Conservation (phyloP, 169 alveolate species). For the Pseudocohnilembus persalinus region DNA sequence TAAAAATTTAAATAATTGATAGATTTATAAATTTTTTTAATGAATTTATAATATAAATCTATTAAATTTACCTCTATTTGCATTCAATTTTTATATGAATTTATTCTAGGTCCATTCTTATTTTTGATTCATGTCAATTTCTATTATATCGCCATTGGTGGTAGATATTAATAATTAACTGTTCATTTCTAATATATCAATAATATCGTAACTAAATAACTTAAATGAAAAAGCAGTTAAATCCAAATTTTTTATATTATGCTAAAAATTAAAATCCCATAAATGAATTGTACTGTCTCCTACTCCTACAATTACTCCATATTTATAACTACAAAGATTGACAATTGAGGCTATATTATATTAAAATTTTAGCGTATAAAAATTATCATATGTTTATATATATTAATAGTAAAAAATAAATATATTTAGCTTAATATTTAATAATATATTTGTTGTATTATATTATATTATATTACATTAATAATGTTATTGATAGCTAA, state of each 20-base stretch:
- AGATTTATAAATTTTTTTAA: too few species aligned
- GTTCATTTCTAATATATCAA: conserved; percentile 51
- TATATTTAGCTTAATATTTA: too few species aligned
- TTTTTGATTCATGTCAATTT: conserved; percentile 47
- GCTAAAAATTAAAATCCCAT: conserved; percentile 61
- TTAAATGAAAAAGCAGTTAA: conserved; percentile 60
- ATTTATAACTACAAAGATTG: conserved; percentile 15
- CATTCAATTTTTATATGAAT: conserved; percentile 45
- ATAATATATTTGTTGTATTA: background rate
- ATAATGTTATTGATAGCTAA: conserved; percentile 18
- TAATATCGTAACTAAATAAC: conserved; percentile 58
- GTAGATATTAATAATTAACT: conserved; percentile 49
- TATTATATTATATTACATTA: background rate
- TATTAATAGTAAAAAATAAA: background rate
- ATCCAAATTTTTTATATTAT: conserved; percentile 59
- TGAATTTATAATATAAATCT: too few species aligned
- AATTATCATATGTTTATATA: too few species aligned
- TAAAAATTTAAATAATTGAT: too few species aligned
- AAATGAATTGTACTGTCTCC: conserved; percentile 45
- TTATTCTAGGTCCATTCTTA: conserved; percentile 37
- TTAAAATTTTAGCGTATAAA: background rate
- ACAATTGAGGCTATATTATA: conserved; percentile 28
- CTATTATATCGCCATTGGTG: conserved; percentile 71
- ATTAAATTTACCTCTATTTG: conserved; percentile 46
- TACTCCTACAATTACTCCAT: conserved; percentile 36